A percentile compares a stretch with the other conserved stretches of the same genome.
These are phyloP conservation scores for Tetraselmis chui DNA, from an alignment of 139 green algal species.

Conservation along the genomic window DNA sequence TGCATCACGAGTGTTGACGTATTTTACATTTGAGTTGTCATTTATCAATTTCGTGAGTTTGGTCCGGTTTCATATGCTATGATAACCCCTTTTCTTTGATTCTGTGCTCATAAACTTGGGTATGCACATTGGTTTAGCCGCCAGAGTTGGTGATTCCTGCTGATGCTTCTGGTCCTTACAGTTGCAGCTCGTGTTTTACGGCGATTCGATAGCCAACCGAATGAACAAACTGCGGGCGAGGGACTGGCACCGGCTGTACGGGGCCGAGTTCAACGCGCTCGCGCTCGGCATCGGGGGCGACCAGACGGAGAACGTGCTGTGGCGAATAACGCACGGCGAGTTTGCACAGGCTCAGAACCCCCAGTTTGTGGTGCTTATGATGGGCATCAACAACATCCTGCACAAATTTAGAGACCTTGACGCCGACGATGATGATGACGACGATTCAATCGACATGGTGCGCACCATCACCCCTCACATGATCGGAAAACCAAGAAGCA, in stretches of 20 bases:
- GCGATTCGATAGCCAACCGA: background rate
- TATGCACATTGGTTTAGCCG: too few relatives aligned
- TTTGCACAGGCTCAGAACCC: background rate
- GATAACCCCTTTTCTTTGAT: too few relatives aligned
- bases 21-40: too few relatives aligned
- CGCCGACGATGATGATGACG: background rate
- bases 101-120: too few relatives aligned
- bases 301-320: background rate
- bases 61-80: too few relatives aligned
- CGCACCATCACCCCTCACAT: too few relatives aligned
- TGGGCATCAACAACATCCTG: background rate
- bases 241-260: background rate
- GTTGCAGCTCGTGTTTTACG: background rate
- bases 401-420: background rate
- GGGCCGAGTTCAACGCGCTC: background rate
- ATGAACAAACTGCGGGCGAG: background rate
- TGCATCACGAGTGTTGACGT: too few relatives aligned
- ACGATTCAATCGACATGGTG: background rate
- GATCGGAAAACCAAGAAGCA: too few relatives aligned
- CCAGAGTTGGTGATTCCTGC: too few relatives aligned
- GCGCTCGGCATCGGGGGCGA: background rate
- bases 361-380: background rate
- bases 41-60: too few relatives aligned
- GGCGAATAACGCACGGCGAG: background rate
- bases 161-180: too few relatives aligned